Evolutionary conservation across 1,284 basidiomycete genomes (phyloP).

Genomic region (Coriolopsis trogii): DNA sequence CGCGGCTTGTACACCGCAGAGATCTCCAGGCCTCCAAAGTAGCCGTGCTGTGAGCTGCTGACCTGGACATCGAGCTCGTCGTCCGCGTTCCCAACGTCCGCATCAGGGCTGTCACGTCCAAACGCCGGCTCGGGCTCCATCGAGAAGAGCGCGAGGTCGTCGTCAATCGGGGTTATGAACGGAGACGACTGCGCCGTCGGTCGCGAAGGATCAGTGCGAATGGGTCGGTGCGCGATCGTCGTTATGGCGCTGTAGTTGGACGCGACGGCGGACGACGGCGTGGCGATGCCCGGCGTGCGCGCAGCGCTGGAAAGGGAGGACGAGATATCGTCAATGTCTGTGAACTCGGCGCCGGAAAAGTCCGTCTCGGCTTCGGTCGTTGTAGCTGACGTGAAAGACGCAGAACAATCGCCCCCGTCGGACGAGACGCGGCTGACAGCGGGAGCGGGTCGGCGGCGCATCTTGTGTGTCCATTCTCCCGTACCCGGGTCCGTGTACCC

Average conservation of each 20-base stretch:
- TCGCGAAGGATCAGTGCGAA: conserved; percentile 27
- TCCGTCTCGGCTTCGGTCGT: conserved; percentile 44
- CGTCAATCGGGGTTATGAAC: conserved; percentile 33
- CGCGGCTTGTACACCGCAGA: conserved; percentile 72
- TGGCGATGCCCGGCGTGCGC: conserved; percentile 16
- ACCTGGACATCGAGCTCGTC: conserved; percentile 20
- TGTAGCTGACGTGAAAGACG: conserved; percentile 12
- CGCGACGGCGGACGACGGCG: conserved; percentile 11
- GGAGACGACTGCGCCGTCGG: conserved; percentile 34
- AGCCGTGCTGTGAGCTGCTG: conserved; percentile 21
- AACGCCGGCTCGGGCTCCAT: conserved; percentile 50
- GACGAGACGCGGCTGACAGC: neutral
- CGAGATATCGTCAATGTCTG: conserved; percentile 39
- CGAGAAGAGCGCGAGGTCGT: conserved; percentile 44
- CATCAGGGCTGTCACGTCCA: conserved; percentile 5
- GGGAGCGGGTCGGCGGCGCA: conserved; percentile 24
- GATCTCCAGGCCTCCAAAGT: conserved; percentile 64
- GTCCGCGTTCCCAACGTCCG: conserved; percentile 24
- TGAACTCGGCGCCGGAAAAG: conserved; percentile 24
- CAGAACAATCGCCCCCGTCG: conserved; percentile 22
- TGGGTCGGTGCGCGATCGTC: conserved; percentile 17
- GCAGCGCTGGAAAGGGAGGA: conserved; percentile 16
- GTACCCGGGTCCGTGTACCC: conserved; percentile 34
- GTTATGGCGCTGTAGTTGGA: neutral
- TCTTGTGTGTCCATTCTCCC: conserved; percentile 36